Evolutionary conservation across 345 rosid genomes (phyloP).

Genomic region (Stellera chamaejasme): DNA sequence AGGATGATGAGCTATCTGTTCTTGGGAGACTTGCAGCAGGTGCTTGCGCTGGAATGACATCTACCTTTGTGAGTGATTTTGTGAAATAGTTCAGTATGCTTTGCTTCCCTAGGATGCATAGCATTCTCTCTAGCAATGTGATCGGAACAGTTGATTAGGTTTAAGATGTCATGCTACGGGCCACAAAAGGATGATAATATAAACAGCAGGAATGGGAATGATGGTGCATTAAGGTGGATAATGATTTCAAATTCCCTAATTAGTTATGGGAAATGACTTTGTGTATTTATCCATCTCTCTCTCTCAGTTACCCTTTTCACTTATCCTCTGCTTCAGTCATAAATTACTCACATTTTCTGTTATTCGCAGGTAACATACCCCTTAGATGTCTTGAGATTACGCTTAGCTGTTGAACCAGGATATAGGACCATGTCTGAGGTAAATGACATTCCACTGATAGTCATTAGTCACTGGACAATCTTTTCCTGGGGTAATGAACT

Average conservation of each 20-base stretch:
- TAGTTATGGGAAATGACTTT: background rate
- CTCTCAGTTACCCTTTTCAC: too few species aligned
- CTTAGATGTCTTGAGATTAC: slow-evolving; percentile 77
- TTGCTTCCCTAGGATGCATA: background rate
- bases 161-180: too few species aligned
- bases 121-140: background rate
- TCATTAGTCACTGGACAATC: slow-evolving; percentile 1
- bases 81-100: slow-evolving; percentile 6
- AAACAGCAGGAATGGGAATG: too few species aligned
- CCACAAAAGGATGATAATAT: too few species aligned
- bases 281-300: slow-evolving; percentile 1
- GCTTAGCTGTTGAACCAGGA: slow-evolving; percentile 92
- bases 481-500: slow-evolving; percentile 3
- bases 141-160: background rate
- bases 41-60: slow-evolving; percentile 99
- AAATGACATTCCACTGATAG: background rate
- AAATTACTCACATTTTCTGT: background rate
- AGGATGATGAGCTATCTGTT: slow-evolving; percentile 74
- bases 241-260: background rate
- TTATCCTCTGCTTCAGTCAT: too few species aligned
- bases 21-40: slow-evolving; percentile 94
- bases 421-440: slow-evolving; percentile 76
- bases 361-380: slow-evolving; percentile 69
- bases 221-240: background rate
- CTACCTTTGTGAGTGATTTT: slow-evolving; percentile 70